Conservation (phyloP, 164 flowering plant species). For the Santalum album region DNA sequence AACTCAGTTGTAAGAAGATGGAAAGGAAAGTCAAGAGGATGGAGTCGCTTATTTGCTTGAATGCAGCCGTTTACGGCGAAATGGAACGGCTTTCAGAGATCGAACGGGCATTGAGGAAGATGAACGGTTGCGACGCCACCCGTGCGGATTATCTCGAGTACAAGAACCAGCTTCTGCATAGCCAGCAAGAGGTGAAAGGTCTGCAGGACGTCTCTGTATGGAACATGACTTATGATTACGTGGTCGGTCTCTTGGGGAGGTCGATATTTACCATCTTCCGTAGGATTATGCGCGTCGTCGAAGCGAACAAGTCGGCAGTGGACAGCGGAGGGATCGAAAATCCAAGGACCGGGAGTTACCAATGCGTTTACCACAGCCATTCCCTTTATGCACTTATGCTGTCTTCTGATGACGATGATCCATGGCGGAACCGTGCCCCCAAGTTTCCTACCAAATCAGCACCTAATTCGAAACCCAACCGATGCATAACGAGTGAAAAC, state of each 20-base stretch:
- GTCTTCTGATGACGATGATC: constrained; percentile 50
- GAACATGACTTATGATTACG: constrained; percentile 65
- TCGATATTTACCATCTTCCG: constrained; percentile 58
- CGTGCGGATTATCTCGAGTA: constrained; percentile 38
- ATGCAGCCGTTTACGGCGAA: constrained; percentile 67
- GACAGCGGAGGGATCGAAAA: constrained; percentile 15
- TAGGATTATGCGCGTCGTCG: constrained; percentile 69
- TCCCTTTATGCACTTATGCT: constrained; percentile 44
- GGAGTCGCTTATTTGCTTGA: constrained; percentile 46
- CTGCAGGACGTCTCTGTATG: constrained; percentile 58
- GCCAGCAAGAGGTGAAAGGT: constrained; percentile 63
- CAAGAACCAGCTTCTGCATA: constrained; percentile 62
- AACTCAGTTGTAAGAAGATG: constrained; percentile 65
- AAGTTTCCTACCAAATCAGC: constrained; percentile 39
- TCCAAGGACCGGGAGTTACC: constrained; percentile 17
- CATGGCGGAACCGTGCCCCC: constrained; percentile 34
- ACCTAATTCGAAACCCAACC: constrained; percentile 37
- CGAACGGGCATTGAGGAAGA: constrained; percentile 63
- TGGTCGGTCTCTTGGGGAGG: constrained; percentile 49
- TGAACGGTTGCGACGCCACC: constrained; percentile 33
- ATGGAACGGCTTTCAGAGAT: constrained; percentile 70
- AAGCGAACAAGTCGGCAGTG: constrained; percentile 22
- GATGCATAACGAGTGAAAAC: constrained; percentile 34
- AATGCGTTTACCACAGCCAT: constrained; percentile 40
- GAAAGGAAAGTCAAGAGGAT: constrained; percentile 75